These are phyloP conservation scores for Aulographum hederae DNA, from an alignment of 2,329 filamentous ascomycete genomes.

Conservation along the genomic window DNA sequence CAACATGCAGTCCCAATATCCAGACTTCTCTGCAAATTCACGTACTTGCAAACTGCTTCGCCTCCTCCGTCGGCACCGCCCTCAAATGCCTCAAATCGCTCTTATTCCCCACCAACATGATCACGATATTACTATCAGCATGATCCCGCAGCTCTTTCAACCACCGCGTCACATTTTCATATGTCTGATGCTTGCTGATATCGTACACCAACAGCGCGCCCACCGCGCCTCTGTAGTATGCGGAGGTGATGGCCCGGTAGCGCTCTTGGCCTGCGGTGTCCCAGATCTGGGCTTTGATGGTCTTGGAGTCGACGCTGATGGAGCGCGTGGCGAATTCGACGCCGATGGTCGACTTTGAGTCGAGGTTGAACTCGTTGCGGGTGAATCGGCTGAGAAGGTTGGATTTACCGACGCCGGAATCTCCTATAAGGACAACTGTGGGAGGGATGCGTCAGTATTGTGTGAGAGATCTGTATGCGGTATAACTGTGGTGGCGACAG, in stretches of 20 bases:
- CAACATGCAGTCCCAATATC: slow-evolving; percentile 6
- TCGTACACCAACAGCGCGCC: slow-evolving; percentile 97
- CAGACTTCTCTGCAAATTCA: slow-evolving; percentile 20
- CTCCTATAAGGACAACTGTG: slow-evolving; percentile 91
- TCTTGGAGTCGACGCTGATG: slow-evolving; percentile 98
- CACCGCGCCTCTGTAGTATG: slow-evolving; percentile 95
- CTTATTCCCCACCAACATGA: slow-evolving; percentile 99
- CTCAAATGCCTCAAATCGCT: slow-evolving; percentile 98
- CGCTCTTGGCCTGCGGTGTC: slow-evolving; percentile 97
- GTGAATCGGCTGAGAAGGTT: slow-evolving; percentile 99
- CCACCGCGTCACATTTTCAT: slow-evolving; percentile 98
- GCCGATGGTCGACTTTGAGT: slow-evolving; percentile 98
- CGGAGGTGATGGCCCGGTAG: slow-evolving; percentile 97
- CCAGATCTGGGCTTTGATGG: slow-evolving; percentile 99
- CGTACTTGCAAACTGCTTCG: slow-evolving; percentile 90
- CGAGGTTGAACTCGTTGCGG: slow-evolving; percentile 98
- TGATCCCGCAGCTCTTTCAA: slow-evolving; percentile 96
- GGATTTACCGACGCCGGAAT: slow-evolving; percentile 98
- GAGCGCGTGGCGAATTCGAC: slow-evolving; percentile 98
- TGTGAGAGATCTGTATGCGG: slow-evolving; percentile 5
- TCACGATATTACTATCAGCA: slow-evolving; percentile 96
- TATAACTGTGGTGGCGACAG: no score
- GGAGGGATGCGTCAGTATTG: slow-evolving; percentile 4
- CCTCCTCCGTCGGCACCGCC: slow-evolving; percentile 93
- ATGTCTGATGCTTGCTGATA: slow-evolving; percentile 98